Conservation (phyloP, 129 eudicot species). For the Artemisia argyi region DNA sequence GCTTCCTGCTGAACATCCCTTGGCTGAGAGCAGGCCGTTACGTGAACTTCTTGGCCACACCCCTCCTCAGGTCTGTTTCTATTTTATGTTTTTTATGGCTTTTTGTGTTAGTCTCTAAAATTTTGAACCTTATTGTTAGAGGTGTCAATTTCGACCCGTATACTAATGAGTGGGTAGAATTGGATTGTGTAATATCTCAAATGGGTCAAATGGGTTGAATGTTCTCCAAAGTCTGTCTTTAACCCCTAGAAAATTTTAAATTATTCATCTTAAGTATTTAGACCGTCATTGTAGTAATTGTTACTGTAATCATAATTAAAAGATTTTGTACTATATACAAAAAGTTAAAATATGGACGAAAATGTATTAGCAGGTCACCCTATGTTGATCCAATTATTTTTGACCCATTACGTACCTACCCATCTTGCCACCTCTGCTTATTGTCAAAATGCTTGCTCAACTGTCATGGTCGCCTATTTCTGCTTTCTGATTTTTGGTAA, state of each 20-base stretch:
- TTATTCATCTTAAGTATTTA: too few relatives aligned
- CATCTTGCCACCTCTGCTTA: background rate
- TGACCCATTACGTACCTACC: too few relatives aligned
- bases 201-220: too few relatives aligned
- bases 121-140: background rate
- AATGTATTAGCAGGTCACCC: too few relatives aligned
- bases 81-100: background rate
- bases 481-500: background rate
- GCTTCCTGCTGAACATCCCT: slow-evolving; percentile 96
- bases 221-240: too few relatives aligned
- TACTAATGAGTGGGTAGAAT: background rate
- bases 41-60: slow-evolving; percentile 99
- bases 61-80: slow-evolving; percentile 77
- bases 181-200: background rate
- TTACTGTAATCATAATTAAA: too few relatives aligned
- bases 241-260: too few relatives aligned
- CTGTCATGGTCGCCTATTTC: background rate
- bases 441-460: background rate
- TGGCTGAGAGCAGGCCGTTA: slow-evolving; percentile 86
- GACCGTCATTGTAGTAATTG: too few relatives aligned
- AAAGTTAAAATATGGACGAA: too few relatives aligned
- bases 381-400: background rate
- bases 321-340: too few relatives aligned
- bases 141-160: background rate
- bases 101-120: too few relatives aligned